Percentiles rank a stretch among this genome's conserved stretches.
Evolutionary conservation across 1,139 yeast genomes (phyloP).

Genomic region (Debaryomyces nepalensis): DNA sequence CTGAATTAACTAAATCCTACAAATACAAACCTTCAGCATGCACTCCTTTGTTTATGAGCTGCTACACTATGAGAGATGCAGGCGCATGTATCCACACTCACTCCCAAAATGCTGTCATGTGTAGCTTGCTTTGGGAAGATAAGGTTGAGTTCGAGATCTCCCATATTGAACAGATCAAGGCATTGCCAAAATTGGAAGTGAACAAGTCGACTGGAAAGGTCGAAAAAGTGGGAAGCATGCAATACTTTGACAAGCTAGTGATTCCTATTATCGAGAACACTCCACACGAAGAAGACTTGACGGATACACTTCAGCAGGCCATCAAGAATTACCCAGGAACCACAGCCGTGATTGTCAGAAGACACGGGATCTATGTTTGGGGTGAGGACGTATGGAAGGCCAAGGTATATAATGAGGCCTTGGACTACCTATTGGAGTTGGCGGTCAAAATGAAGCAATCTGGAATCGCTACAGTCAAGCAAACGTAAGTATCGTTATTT

Average conservation of each 20-base stretch:
- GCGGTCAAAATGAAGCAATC: conserved; percentile 78
- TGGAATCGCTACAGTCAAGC: conserved; percentile 56
- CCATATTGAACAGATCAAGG: conserved; percentile 91
- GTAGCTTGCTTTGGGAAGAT: conserved; percentile 66
- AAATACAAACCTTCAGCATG: conserved; percentile 88
- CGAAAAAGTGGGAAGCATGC: conserved; percentile 67
- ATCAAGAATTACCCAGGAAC: conserved; percentile 72
- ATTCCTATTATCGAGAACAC: conserved; percentile 92
- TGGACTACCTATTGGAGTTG: conserved; percentile 84
- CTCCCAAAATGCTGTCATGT: conserved; percentile 86
- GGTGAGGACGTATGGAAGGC: conserved; percentile 94
- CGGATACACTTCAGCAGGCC: conserved; percentile 67
- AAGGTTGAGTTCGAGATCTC: conserved; percentile 70
- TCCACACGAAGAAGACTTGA: conserved; percentile 84
- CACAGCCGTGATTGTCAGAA: conserved; percentile 84
- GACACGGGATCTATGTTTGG: conserved; percentile 97
- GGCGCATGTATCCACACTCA: conserved; percentile 97
- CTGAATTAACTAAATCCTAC: conserved; percentile 44
- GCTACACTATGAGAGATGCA: conserved; percentile 72
- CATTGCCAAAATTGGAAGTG: conserved; percentile 60
- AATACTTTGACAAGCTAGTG: conserved; percentile 72
- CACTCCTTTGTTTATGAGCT: conserved; percentile 83
- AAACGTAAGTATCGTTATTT: conserved; percentile 15
- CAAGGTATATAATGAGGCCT: conserved; percentile 88
- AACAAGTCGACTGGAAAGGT: conserved; percentile 47